Percentiles rank a stretch among this genome's conserved stretches.
Evolutionary conservation across 148 eudicot genomes (phyloP).

Genomic region (Vaccinium vitisidaea): DNA sequence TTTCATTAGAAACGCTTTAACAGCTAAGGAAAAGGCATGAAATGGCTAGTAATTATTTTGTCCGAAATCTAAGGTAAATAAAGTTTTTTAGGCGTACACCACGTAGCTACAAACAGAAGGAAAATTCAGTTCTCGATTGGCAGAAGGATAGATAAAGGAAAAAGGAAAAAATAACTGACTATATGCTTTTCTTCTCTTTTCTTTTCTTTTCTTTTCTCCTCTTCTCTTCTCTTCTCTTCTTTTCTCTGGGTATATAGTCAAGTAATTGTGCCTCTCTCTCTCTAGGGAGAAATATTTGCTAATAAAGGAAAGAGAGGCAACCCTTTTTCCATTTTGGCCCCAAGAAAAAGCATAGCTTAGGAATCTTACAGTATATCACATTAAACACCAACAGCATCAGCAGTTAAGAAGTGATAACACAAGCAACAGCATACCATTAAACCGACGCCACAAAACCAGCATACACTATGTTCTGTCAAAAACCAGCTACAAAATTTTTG

Average conservation of each 20-base stretch:
- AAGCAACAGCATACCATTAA: neutral
- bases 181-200: neutral
- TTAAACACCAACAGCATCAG: neutral
- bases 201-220: neutral
- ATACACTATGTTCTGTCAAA: neutral
- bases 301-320: neutral
- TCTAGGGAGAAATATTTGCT: neutral
- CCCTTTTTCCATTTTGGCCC: neutral
- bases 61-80: neutral
- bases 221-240: neutral
- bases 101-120: neutral
- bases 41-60: neutral
- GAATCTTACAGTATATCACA: neutral
- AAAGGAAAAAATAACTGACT: neutral
- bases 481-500: neutral
- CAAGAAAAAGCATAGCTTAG: neutral
- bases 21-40: neutral
- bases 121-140: neutral
- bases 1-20: neutral
- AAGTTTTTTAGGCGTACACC: neutral
- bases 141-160: neutral
- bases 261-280: neutral
- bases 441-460: neutral
- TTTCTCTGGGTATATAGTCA: neutral
- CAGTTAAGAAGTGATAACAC: neutral